Conservation (phyloP, 73 alveolate genomes). For the Paramecium biaurelia region DNA sequence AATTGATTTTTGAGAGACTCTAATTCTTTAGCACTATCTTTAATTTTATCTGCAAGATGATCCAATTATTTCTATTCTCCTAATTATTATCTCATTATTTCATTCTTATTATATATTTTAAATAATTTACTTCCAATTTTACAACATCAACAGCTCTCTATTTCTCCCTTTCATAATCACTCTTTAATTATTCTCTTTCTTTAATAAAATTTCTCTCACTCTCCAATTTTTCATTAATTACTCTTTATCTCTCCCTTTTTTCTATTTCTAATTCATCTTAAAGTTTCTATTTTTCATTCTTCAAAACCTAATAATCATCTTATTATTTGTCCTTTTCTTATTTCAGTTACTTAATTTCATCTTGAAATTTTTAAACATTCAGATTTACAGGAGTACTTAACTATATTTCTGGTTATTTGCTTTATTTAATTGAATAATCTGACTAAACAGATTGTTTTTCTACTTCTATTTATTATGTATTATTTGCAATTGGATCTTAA, state of each 20-base stretch:
- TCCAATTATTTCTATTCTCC: neutral
- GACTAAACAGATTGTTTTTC: slow-evolving; percentile 6
- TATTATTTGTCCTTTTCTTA: neutral
- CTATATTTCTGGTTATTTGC: neutral
- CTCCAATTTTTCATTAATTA: neutral
- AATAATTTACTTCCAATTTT: neutral
- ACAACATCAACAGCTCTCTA: slow-evolving; percentile 17
- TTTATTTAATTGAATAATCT: neutral
- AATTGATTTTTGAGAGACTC: neutral
- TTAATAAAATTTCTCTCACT: neutral
- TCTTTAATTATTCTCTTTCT: neutral
- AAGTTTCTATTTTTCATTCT: neutral
- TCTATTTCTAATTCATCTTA: neutral
- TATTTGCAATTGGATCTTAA: neutral
- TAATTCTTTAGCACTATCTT: neutral
- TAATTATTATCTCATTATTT: neutral
- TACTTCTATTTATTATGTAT: neutral
- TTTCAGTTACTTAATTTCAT: neutral
- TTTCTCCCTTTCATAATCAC: slow-evolving; percentile 6
- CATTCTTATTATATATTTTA: neutral
- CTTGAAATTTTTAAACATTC: neutral
- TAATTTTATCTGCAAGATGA: neutral
- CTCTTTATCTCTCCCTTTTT: neutral
- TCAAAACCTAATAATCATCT: neutral
- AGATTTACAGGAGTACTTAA: neutral